Evolutionary conservation across 2,329 filamentous ascomycete genomes (phyloP), one percentile per base, ranked within the genome.

Genomic region (Metarhizium humberi): DNA sequence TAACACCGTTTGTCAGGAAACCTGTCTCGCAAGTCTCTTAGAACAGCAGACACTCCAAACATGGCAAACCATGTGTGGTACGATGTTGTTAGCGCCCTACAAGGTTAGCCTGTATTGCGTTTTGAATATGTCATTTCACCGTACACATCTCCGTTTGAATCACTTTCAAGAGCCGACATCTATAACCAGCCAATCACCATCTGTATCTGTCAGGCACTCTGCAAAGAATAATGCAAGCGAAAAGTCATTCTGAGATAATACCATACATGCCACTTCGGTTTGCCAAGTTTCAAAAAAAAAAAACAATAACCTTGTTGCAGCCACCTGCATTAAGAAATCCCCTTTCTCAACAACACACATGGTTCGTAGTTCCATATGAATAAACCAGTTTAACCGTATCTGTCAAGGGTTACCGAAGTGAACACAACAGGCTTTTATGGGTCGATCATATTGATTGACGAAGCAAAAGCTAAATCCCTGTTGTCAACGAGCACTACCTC

Each of bases 241-340:
- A 7, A 55, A 52, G 25, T 32, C 43, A 43, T 43, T 55, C 54
- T 52, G 34, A 43, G 18, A 36, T 45, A 29, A 38, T 49, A 40
- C 42, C 50, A 29, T 50, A 43, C 50, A 43, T 38, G 45, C 43
- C 43, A 48, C 7, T 48, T 16, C 5, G 43, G n/a, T 18, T 46
- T 46, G 8, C 18, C 43, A 30, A 48, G 14, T 30, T 20, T 11
- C 20, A 30, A 16, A 14, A 30, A 30, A 20, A 18, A 29, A 45
- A 34, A 34, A 34, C 32, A 11, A 34, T 34, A 34, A 11, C 10
- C 45, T 30, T 30, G 18, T 32, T n/a, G 25, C 25, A 29, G 20
- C 14, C 25, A 48, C 20, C 25, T 48, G 45, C 8, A 30, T n/a
- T 14, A 20, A 29, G 13, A 48, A 29, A 48, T 48, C 42, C 42